Evolutionary conservation across 768 basidiomycete genomes (phyloP).

Genomic region (Suillus cothurnatus): DNA sequence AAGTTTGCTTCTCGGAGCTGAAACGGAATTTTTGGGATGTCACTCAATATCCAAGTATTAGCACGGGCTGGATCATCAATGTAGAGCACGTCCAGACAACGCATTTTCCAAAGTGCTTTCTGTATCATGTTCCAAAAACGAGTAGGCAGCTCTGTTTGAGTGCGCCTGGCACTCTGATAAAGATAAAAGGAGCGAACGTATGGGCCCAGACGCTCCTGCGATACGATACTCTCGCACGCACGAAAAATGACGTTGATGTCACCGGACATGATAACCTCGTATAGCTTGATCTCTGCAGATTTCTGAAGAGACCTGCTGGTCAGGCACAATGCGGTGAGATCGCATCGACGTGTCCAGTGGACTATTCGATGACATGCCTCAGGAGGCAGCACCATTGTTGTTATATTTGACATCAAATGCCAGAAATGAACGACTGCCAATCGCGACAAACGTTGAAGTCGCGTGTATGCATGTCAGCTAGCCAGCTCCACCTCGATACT

Average conservation of each 20-base stretch:
- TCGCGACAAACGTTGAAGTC: slow-evolving; percentile 7
- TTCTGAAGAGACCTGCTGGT: slow-evolving; percentile 50
- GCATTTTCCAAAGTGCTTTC: slow-evolving; percentile 44
- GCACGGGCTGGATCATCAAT: slow-evolving; percentile 41
- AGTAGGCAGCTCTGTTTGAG: slow-evolving; percentile 23
- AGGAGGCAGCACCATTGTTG: slow-evolving; percentile 36
- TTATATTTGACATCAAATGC: slow-evolving; percentile 18
- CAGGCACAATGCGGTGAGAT: slow-evolving; percentile 46
- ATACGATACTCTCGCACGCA: slow-evolving; percentile 42
- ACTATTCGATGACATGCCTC: slow-evolving; percentile 47
- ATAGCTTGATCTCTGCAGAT: slow-evolving; percentile 50
- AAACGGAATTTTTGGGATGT: slow-evolving; percentile 42
- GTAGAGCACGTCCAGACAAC: slow-evolving; percentile 45
- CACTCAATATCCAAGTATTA: slow-evolving; percentile 50
- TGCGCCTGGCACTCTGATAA: slow-evolving; percentile 35
- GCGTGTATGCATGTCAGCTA: slow-evolving; percentile 5
- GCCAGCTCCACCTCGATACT: slow-evolving; percentile 4
- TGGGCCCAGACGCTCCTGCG: slow-evolving; percentile 38
- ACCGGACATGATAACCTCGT: slow-evolving; percentile 41
- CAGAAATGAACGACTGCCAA: slow-evolving; percentile 7
- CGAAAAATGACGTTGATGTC: slow-evolving; percentile 38
- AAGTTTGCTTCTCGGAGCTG: slow-evolving; percentile 51
- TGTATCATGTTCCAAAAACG: slow-evolving; percentile 50
- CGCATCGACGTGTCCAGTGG: slow-evolving; percentile 34
- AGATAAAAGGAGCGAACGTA: slow-evolving; percentile 49